A percentile compares a stretch with the other conserved stretches of the same genome.
Evolutionary conservation across 257 asterid species (phyloP).

Genomic region (Solanum etuberosum): DNA sequence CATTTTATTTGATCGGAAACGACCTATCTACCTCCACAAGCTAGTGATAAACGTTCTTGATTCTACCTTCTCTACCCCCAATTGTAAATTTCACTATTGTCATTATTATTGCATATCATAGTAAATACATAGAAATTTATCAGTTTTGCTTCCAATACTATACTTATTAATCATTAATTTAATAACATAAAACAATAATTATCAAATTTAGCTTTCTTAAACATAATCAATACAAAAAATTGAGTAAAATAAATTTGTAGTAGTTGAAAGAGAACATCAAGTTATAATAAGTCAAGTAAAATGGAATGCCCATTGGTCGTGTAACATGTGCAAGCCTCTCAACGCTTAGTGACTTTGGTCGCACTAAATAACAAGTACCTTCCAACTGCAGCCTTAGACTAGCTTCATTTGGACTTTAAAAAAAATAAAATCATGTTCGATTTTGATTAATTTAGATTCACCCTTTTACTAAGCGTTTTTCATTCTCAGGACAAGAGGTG

Average conservation of each 20-base stretch:
- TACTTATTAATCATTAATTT: background rate
- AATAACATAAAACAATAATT: too few relatives aligned
- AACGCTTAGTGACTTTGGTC: background rate
- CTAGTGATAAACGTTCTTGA: too few relatives aligned
- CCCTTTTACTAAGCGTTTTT: accelerated
- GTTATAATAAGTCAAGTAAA: background rate
- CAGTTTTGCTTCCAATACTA: too few relatives aligned
- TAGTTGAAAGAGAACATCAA: background rate
- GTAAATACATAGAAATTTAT: too few relatives aligned
- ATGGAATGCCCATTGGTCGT: background rate
- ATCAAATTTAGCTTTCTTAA: too few relatives aligned
- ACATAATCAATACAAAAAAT: too few relatives aligned
- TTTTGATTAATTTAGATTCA: background rate
- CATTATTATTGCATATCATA: too few relatives aligned
- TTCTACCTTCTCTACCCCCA: too few relatives aligned
- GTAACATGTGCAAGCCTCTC: background rate
- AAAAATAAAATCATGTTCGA: background rate
- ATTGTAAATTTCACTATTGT: too few relatives aligned
- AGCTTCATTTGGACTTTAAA: background rate
- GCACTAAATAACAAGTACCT: background rate
- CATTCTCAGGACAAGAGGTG: background rate
- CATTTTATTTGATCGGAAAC: too few relatives aligned
- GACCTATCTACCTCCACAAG: too few relatives aligned
- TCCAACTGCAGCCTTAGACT: background rate
- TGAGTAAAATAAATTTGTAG: too few relatives aligned